phyloP scores from a whole-genome alignment of 306 rosid species.

The Medicago lupulina region DNA sequence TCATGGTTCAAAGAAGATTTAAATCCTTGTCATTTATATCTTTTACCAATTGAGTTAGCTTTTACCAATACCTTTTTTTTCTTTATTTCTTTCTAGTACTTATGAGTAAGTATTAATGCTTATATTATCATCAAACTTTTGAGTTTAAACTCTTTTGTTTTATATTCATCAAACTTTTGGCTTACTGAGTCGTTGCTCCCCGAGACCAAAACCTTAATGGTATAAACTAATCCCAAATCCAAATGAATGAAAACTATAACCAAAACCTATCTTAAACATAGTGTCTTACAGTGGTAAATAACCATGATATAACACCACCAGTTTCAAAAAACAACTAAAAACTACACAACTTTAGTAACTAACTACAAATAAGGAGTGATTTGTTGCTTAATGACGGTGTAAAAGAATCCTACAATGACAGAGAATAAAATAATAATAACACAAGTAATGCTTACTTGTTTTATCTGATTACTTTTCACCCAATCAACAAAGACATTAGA shows the following conservation, averaged over 20 bases:
- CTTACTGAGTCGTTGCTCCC: too few relatives aligned
- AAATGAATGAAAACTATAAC: background rate
- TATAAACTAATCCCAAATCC: background rate
- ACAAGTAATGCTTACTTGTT: conserved; percentile 58
- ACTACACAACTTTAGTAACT: background rate
- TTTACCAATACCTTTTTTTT: too few relatives aligned
- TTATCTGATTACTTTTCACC: conserved; percentile 79
- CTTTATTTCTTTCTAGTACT: too few relatives aligned
- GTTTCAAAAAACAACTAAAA: background rate
- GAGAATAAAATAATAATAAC: background rate
- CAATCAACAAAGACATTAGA: conserved; percentile 83
- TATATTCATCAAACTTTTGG: too few relatives aligned
- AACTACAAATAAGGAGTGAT: background rate
- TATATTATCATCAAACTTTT: too few relatives aligned
- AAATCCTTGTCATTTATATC: too few relatives aligned
- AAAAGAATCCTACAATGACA: background rate
- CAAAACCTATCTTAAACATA: background rate
- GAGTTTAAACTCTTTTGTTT: too few relatives aligned
- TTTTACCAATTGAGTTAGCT: too few relatives aligned
- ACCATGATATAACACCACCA: too few relatives aligned
- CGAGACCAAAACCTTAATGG: too few relatives aligned
- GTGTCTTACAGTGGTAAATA: background rate
- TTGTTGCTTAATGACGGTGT: conserved; percentile 14
- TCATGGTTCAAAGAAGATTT: too few relatives aligned
- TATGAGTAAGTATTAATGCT: too few relatives aligned